phyloP scores from a whole-genome alignment of 2,329 filamentous ascomycete species.

The Hypoxylon sp. region DNA sequence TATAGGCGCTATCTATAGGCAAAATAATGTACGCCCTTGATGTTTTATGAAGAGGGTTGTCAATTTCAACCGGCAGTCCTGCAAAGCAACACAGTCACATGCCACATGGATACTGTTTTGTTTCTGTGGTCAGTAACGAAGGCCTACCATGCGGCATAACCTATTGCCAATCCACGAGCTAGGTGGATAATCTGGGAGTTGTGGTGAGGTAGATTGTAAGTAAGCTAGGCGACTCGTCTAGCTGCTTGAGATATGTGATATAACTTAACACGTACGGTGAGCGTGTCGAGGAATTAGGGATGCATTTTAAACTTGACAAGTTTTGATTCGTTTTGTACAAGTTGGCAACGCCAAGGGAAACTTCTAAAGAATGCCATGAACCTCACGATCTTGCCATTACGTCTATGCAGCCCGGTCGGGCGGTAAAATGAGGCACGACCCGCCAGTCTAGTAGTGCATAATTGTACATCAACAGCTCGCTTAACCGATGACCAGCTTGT shows the following conservation, averaged over 20 bases:
- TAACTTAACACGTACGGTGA: constrained; percentile 4
- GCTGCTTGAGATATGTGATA: constrained; percentile 8
- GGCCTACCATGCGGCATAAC: neutral
- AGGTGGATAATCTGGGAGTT: neutral
- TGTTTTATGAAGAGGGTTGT: neutral
- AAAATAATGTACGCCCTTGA: neutral
- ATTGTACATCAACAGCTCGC: constrained; percentile 46
- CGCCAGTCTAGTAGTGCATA: constrained; percentile 51
- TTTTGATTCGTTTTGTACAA: constrained; percentile 52
- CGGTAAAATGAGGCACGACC: constrained; percentile 32
- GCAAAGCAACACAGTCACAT: neutral
- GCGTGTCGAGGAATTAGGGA: neutral
- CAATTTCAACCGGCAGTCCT: neutral
- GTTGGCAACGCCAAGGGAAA: constrained; percentile 47
- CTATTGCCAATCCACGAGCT: neutral
- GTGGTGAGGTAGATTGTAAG: neutral
- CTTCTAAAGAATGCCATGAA: constrained; percentile 51
- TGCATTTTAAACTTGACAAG: constrained; percentile 46
- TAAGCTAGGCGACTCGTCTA: neutral
- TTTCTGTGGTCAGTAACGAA: neutral
- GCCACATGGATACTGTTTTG: neutral
- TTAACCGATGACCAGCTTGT: constrained; percentile 93
- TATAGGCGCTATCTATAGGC: neutral
- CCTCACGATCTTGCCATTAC: constrained; percentile 49
- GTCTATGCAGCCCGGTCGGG: constrained; percentile 45